These are phyloP conservation scores for Paramecium bursaria DNA, from an alignment of 73 alveolate genomes.

Conservation along the genomic window DNA sequence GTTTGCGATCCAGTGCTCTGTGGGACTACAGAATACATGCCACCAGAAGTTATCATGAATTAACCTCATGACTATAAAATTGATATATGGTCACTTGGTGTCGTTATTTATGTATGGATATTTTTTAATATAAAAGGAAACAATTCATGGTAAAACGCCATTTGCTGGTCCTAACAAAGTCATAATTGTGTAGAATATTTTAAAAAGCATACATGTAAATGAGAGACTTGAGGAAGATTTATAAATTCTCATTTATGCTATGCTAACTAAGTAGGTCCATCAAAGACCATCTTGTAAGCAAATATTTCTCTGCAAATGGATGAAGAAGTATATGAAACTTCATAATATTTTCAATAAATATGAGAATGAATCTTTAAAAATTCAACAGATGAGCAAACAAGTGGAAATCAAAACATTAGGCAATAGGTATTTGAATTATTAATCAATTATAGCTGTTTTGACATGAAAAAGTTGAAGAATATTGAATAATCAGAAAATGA, in stretches of 20 bases:
- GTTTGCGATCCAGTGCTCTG: neutral
- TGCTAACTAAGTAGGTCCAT: neutral
- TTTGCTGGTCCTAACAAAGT: too few species aligned
- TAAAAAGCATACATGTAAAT: too few species aligned
- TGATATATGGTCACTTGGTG: constrained; percentile 86
- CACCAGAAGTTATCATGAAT: constrained; percentile 77
- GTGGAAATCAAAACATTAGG: constrained; percentile 26
- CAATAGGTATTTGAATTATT: neutral
- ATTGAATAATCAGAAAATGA: constrained; percentile 4
- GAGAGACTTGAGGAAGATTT: constrained; percentile 56
- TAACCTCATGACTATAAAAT: constrained; percentile 81
- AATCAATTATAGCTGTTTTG: constrained; percentile 26
- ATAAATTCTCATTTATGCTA: constrained; percentile 19
- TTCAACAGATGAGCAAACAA: constrained; percentile 16
- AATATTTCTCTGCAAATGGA: constrained; percentile 37
- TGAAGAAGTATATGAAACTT: constrained; percentile 25
- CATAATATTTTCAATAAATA: constrained; percentile 22
- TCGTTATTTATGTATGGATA: constrained; percentile 72
- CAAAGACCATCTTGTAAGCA: constrained; percentile 41
- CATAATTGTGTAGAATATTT: too few species aligned
- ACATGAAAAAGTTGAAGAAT: constrained; percentile 4
- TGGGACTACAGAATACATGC: neutral
- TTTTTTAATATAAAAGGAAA: constrained; percentile 31
- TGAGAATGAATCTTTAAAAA: constrained; percentile 33
- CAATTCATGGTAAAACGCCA: constrained; percentile 82